Percentiles rank a stretch among this genome's conserved stretches.
Evolutionary conservation across 176 grass and related monocot genomes (phyloP).

Genomic region (Pontederia crassipes): DNA sequence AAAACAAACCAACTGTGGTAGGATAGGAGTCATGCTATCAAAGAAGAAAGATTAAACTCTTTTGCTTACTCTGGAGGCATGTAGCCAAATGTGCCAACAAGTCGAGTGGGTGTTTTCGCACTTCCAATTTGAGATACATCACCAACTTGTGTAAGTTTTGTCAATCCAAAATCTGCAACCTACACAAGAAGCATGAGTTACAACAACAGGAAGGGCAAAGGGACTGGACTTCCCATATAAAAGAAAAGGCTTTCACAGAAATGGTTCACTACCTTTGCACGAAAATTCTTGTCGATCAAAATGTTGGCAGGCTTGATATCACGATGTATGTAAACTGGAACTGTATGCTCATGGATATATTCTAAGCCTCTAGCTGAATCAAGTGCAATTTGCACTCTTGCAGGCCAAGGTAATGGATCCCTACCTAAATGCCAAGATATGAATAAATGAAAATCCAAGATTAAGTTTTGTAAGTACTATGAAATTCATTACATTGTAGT

Average conservation of each 20-base stretch:
- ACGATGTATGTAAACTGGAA: constrained; percentile 29
- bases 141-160: constrained; percentile 24
- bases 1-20: too few relatives aligned
- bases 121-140: not conserved
- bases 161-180: constrained; percentile 31
- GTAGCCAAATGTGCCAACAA: constrained; percentile 30
- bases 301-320: constrained; percentile 26
- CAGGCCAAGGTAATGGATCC: constrained; percentile 16
- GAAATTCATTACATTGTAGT: too few relatives aligned
- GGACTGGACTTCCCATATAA: not conserved
- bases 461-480: not conserved
- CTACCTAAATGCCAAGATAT: constrained; percentile 8
- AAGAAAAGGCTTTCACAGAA: not conserved
- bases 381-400: constrained; percentile 26
- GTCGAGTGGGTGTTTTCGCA: not conserved
- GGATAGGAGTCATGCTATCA: not conserved
- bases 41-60: not conserved
- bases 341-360: constrained; percentile 25
- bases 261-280: constrained; percentile 12
- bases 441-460: not conserved
- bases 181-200: not conserved
- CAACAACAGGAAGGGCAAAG: not conserved
- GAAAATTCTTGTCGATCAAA: constrained; percentile 20
- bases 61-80: constrained; percentile 23
- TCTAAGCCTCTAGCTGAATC: constrained; percentile 23